A percentile compares a stretch with the other conserved stretches of the same genome.
Conservation (phyloP, 208 protist species). For the Leishmania amazonensis region DNA sequence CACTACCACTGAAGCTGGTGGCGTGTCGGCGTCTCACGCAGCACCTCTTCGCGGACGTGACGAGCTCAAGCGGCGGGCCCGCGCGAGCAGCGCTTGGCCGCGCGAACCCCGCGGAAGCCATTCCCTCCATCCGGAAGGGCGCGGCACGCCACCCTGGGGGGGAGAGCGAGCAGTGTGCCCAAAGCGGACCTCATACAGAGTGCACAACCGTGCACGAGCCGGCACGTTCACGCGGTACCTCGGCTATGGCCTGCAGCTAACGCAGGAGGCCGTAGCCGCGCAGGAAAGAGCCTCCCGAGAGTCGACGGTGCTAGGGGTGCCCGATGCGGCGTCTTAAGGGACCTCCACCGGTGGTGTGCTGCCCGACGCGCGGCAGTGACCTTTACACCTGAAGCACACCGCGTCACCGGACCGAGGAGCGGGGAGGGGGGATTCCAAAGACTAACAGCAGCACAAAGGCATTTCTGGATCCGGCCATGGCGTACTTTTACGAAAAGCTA, state of each 20-base stretch:
- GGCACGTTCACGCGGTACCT: not conserved
- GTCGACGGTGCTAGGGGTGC: not conserved
- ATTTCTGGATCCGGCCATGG: too few species aligned
- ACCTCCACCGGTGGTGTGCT: not conserved
- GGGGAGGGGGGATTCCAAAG: not conserved
- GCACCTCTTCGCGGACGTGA: not conserved
- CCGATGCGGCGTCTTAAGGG: not conserved
- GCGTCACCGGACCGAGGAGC: not conserved
- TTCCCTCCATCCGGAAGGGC: not conserved
- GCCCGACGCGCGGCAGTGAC: not conserved
- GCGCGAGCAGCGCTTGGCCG: too few species aligned
- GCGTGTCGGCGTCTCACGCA: not conserved
- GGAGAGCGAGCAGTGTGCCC: not conserved
- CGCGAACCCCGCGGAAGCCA: not conserved
- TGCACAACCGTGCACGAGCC: not conserved
- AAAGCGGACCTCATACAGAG: not conserved
- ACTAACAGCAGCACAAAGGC: too few species aligned
- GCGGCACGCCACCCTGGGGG: not conserved
- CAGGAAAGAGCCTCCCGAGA: not conserved
- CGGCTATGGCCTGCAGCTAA: not conserved
- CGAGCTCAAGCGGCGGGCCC: not conserved
- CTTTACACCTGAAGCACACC: not conserved
- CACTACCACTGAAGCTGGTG: not conserved
- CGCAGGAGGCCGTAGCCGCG: not conserved
- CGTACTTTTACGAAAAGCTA: too few species aligned